Evolutionary conservation across 306 rosid species (phyloP).

Genomic region (Cucurbita maxima): DNA sequence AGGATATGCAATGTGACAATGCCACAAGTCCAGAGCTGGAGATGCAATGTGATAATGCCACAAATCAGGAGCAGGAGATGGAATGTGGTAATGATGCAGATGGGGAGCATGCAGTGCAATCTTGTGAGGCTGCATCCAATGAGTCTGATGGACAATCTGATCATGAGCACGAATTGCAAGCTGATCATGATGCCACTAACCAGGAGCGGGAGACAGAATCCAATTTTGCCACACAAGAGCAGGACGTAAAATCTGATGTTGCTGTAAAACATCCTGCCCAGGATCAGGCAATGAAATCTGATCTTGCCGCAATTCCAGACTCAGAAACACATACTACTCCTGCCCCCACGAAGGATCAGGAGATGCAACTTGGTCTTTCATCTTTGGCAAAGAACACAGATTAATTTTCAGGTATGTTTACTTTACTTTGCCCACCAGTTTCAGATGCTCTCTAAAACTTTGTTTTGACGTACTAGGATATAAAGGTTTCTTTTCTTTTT

Average conservation of each 20-base stretch:
- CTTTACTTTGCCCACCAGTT: no score
- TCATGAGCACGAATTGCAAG: neutral
- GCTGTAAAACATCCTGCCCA: neutral
- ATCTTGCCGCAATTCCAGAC: neutral
- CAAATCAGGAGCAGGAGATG: constrained; percentile 1
- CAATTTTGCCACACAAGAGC: neutral
- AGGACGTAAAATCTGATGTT: neutral
- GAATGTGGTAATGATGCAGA: neutral
- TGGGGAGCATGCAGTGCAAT: neutral
- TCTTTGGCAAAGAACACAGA: neutral
- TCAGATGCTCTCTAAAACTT: neutral
- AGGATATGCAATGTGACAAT: neutral
- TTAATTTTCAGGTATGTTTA: constrained; percentile 2
- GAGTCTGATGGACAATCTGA: neutral
- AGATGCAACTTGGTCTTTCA: neutral
- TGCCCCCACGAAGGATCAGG: neutral
- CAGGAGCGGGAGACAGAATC: neutral
- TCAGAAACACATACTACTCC: neutral
- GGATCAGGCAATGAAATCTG: neutral
- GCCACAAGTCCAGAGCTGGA: neutral
- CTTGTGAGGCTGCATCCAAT: neutral
- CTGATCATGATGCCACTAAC: neutral
- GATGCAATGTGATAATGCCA: neutral
- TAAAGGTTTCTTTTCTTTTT: neutral
- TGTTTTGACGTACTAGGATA: neutral